phyloP scores from a whole-genome alignment of 176 grass and related monocot genomes.

The Phragmites australis region DNA sequence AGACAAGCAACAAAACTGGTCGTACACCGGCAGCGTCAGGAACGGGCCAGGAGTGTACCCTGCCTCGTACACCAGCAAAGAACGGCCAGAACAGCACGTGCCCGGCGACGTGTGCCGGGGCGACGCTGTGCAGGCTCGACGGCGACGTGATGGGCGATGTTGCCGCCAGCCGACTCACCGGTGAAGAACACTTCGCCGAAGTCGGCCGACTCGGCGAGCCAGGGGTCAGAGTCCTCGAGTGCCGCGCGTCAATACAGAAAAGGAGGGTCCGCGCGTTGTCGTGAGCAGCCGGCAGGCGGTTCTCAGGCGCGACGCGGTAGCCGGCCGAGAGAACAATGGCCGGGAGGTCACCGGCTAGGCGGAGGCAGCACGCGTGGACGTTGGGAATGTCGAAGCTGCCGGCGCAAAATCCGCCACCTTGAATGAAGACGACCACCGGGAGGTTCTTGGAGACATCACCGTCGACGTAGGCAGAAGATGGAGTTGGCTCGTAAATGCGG shows the following conservation, averaged over 20 bases:
- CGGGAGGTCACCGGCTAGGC: conserved; percentile 38
- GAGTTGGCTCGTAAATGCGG: conserved; percentile 27
- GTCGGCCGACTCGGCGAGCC: conserved; percentile 42
- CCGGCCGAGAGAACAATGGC: conserved; percentile 49
- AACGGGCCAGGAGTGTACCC: conserved; percentile 50
- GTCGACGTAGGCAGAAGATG: not conserved
- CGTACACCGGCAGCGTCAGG: conserved; percentile 36
- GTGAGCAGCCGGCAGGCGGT: conserved; percentile 50
- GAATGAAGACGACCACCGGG: conserved; percentile 45
- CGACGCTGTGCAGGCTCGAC: conserved; percentile 33
- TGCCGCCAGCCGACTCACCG: conserved; percentile 35
- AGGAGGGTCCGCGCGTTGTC: conserved; percentile 46
- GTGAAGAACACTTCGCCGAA: conserved; percentile 29
- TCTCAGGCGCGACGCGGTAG: conserved; percentile 67
- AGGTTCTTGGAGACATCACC: conserved; percentile 4
- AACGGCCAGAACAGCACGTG: conserved; percentile 49
- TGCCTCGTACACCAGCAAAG: conserved; percentile 62
- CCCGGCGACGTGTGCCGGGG: conserved; percentile 44
- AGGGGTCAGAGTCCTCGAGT: not conserved
- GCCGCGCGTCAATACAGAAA: conserved; percentile 24
- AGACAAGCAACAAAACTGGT: conserved; percentile 50
- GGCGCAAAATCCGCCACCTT: conserved; percentile 40
- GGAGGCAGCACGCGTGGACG: conserved; percentile 40
- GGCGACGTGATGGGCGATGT: conserved; percentile 18
- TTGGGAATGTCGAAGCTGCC: conserved; percentile 28